A percentile compares a stretch with the other conserved stretches of the same genome.
Conservation (phyloP, 345 rosid species). For the Nasturtium officinale region DNA sequence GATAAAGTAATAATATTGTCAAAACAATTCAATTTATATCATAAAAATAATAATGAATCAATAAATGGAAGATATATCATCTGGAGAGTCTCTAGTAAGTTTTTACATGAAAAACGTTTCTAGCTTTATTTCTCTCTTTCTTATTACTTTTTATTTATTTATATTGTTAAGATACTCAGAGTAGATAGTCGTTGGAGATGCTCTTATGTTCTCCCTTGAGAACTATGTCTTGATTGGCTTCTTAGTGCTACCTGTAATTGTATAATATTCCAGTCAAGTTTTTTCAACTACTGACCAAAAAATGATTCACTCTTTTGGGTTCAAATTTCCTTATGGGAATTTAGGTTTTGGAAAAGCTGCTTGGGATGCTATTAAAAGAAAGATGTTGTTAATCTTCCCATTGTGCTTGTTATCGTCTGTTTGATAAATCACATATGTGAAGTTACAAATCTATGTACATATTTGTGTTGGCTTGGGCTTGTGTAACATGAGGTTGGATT, state of each 20-base stretch:
- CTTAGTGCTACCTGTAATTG: neutral
- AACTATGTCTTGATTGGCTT: neutral
- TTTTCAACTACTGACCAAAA: neutral
- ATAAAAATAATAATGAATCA: too few relatives aligned
- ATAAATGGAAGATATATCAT: too few relatives aligned
- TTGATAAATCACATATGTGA: neutral
- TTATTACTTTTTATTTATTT: too few relatives aligned
- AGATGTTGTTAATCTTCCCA: neutral
- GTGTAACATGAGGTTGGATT: conserved; percentile 9
- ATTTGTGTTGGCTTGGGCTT: neutral
- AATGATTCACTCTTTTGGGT: neutral
- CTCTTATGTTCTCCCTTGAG: too few relatives aligned
- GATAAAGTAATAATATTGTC: too few relatives aligned
- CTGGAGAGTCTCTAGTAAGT: too few relatives aligned
- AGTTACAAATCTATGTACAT: neutral
- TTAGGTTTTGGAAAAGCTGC: neutral
- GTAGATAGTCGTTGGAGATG: too few relatives aligned
- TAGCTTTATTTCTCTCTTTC: too few relatives aligned
- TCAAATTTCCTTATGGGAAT: neutral
- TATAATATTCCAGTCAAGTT: neutral
- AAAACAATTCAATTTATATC: too few relatives aligned
- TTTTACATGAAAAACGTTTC: too few relatives aligned
- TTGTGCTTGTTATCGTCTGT: neutral
- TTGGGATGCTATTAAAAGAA: neutral
- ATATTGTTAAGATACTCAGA: too few relatives aligned